phyloP scores from a whole-genome alignment of 2,329 filamentous ascomycete genomes.

The Botrytis aclada region DNA sequence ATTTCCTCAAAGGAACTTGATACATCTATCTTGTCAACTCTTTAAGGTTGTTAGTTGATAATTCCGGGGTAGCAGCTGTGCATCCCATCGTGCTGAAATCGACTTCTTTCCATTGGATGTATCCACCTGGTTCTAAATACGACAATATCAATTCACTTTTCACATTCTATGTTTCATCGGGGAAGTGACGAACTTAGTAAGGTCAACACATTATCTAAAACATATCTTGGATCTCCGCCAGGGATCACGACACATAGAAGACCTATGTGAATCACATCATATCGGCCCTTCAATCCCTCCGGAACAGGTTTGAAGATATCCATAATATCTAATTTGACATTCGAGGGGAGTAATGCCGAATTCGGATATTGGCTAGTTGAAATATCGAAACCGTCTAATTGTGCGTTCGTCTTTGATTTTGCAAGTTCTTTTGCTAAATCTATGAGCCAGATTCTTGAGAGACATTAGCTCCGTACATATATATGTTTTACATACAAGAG shows the following conservation, averaged over 20 bases:
- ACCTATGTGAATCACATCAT: constrained; percentile 14
- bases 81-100: not conserved
- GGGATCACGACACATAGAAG: constrained; percentile 8
- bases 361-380: constrained; percentile 6
- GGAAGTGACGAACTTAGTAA: not conserved
- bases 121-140: constrained; percentile 11
- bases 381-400: constrained; percentile 13
- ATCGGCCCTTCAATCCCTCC: not conserved
- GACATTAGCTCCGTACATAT: not conserved
- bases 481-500: not conserved
- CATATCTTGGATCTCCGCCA: constrained; percentile 2
- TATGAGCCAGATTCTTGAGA: constrained; percentile 12
- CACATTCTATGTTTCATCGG: not conserved
- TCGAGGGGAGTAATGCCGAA: not conserved
- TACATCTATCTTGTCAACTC: not conserved
- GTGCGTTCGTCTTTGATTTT: not conserved
- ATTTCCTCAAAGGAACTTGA: not conserved
- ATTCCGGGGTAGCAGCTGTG: not conserved
- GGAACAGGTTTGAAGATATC: constrained; percentile 2
- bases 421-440: constrained; percentile 14
- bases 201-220: constrained; percentile 5
- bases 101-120: constrained; percentile 15
- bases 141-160: not conserved
- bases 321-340: constrained; percentile 8
- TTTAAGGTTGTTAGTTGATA: not conserved